phyloP scores from a whole-genome alignment of 805 yeast species.

The Lipomyces orientalis region DNA sequence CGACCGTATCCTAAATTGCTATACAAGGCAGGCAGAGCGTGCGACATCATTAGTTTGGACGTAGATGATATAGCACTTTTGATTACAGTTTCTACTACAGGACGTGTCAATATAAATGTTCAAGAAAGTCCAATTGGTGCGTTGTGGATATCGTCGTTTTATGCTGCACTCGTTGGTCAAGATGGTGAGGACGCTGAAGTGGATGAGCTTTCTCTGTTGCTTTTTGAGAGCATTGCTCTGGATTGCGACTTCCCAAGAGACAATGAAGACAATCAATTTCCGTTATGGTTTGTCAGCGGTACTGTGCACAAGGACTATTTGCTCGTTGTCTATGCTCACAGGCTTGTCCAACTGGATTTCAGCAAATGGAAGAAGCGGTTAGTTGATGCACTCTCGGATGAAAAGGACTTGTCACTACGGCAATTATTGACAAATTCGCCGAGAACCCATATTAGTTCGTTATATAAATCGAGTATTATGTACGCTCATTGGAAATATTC shows the following conservation, averaged over 20 bases:
- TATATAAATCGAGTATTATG: not conserved
- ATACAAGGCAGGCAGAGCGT: slow-evolving; percentile 53
- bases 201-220: slow-evolving; percentile 7
- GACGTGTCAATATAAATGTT: slow-evolving; percentile 39
- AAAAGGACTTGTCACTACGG: slow-evolving; percentile 9
- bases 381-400: slow-evolving; percentile 17
- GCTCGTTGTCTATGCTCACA: slow-evolving; percentile 9
- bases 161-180: slow-evolving; percentile 10
- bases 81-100: slow-evolving; percentile 34
- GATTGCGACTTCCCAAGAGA: not conserved
- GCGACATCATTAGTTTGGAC: slow-evolving; percentile 45
- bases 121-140: slow-evolving; percentile 35
- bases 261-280: not conserved
- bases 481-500: not conserved
- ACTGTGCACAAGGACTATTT: slow-evolving; percentile 4
- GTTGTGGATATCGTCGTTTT: slow-evolving; percentile 22
- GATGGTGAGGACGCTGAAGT: not conserved
- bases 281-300: slow-evolving; percentile 11
- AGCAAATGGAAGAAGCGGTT: slow-evolving; percentile 16
- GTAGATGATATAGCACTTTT: slow-evolving; percentile 37
- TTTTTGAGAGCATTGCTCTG: slow-evolving; percentile 21
- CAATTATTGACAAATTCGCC: slow-evolving; percentile 12
- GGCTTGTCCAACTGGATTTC: slow-evolving; percentile 22
- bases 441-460: slow-evolving; percentile 8
- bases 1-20: slow-evolving; percentile 61